Evolutionary conservation across 2,329 filamentous ascomycete species (phyloP).

Genomic region (Trichoderma endophyticum): DNA sequence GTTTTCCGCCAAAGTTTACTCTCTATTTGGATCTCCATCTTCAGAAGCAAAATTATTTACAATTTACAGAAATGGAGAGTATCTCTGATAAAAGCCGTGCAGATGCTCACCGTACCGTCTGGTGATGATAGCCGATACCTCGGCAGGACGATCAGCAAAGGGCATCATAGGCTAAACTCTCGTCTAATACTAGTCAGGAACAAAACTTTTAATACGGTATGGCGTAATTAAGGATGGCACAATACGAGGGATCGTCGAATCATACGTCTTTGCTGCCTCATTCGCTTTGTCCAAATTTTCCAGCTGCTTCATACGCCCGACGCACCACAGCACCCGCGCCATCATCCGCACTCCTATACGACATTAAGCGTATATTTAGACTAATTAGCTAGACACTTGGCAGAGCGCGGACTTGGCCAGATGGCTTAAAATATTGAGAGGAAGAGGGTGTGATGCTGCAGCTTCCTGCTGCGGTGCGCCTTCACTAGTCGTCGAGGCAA

Average conservation of each 20-base stretch:
- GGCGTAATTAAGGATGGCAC: neutral
- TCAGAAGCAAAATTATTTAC: neutral
- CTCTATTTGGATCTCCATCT: neutral
- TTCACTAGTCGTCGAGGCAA: neutral
- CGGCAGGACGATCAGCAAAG: neutral
- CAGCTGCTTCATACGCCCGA: neutral
- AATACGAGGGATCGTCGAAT: neutral
- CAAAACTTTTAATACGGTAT: neutral
- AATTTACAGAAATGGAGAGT: neutral
- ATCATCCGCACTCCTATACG: neutral
- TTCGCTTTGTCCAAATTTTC: neutral
- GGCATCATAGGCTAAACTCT: neutral
- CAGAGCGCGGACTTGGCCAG: neutral
- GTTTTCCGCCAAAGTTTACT: neutral
- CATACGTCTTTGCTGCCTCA: neutral
- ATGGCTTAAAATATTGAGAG: neutral
- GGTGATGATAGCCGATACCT: neutral
- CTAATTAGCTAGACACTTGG: neutral
- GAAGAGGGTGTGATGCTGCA: neutral
- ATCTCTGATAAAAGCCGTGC: neutral
- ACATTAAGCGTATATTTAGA: neutral
- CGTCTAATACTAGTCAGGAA: neutral
- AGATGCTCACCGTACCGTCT: neutral
- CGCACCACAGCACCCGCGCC: neutral
- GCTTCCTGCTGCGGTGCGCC: neutral